A percentile compares a stretch with the other conserved stretches of the same genome.
phyloP scores from a whole-genome alignment of 257 asterid genomes.

The Solanum habrochaites region DNA sequence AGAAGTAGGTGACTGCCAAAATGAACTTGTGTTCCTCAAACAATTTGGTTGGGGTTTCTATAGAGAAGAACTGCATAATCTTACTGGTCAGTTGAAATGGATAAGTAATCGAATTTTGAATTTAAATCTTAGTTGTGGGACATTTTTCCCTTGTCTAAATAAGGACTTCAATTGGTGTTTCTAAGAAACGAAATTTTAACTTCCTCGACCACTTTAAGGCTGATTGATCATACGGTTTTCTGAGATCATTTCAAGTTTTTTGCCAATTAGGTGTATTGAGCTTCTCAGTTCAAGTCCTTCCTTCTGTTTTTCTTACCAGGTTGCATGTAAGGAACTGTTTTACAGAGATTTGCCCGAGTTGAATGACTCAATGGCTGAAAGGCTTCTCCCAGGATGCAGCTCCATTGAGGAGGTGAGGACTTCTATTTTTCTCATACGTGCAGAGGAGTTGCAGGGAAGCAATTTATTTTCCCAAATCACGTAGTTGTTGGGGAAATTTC shows the following conservation, averaged over 20 bases:
- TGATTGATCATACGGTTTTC: neutral
- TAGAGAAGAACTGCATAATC: neutral
- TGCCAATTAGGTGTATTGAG: neutral
- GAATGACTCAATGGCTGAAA: conserved; percentile 64
- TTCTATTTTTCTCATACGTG: neutral
- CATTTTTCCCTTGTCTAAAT: neutral
- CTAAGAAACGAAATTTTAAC: neutral
- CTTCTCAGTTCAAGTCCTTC: neutral
- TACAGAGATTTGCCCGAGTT: conserved; percentile 44
- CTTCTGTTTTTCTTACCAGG: conserved; percentile 24
- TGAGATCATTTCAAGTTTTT: neutral
- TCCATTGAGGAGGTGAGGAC: conserved; percentile 61
- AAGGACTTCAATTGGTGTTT: neutral
- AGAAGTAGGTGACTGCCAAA: neutral
- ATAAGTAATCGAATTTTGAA: neutral
- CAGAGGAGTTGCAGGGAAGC: neutral
- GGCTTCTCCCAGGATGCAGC: conserved; percentile 66
- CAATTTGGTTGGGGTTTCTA: neutral
- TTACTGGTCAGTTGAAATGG: neutral
- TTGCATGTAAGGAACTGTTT: conserved; percentile 67
- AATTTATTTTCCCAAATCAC: neutral
- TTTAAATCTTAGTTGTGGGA: neutral
- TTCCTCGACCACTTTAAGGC: neutral
- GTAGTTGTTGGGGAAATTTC: neutral
- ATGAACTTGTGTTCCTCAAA: neutral